These are phyloP conservation scores for Neolecta irregularis DNA, from an alignment of 1,139 yeast species.

Conservation along the genomic window DNA sequence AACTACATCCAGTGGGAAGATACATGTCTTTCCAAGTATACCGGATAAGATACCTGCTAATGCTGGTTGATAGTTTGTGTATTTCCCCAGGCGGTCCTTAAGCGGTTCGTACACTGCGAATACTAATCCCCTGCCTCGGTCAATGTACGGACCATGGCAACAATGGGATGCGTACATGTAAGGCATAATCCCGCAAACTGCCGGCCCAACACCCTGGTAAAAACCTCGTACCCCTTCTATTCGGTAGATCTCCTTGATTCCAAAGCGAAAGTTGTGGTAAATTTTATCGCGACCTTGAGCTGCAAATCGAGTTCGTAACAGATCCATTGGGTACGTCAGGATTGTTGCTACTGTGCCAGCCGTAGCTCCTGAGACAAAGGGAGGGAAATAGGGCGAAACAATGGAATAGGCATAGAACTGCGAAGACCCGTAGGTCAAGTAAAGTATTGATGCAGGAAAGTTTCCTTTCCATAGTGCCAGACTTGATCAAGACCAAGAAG, in stretches of 20 bases:
- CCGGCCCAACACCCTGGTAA: constrained; percentile 49
- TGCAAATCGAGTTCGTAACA: constrained; percentile 69
- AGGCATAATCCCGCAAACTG: constrained; percentile 47
- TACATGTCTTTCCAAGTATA: constrained; percentile 47
- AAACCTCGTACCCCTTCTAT: constrained; percentile 43
- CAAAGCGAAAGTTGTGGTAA: constrained; percentile 18
- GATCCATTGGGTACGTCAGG: constrained; percentile 74
- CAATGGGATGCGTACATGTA: constrained; percentile 34
- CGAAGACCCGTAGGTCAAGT: constrained; percentile 66
- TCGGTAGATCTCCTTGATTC: constrained; percentile 33
- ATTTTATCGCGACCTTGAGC: constrained; percentile 21
- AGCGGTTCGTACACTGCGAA: constrained; percentile 10
- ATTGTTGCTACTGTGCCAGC: constrained; percentile 66
- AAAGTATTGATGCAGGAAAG: constrained; percentile 77
- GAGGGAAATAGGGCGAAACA: background rate
- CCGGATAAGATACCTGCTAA: constrained; percentile 70
- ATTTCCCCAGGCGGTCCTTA: constrained; percentile 12
- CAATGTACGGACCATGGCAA: constrained; percentile 11
- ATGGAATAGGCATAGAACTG: constrained; percentile 65
- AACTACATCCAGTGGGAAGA: constrained; percentile 76
- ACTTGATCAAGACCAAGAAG: constrained; percentile 3
- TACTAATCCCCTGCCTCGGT: constrained; percentile 7
- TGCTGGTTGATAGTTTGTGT: constrained; percentile 39
- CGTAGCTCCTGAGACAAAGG: constrained; percentile 53
- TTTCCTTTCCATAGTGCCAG: constrained; percentile 84